A percentile compares a stretch with the other conserved stretches of the same genome.
These are phyloP conservation scores for Carex kokanica DNA, from an alignment of 176 grass and related monocot genomes.

Conservation along the genomic window DNA sequence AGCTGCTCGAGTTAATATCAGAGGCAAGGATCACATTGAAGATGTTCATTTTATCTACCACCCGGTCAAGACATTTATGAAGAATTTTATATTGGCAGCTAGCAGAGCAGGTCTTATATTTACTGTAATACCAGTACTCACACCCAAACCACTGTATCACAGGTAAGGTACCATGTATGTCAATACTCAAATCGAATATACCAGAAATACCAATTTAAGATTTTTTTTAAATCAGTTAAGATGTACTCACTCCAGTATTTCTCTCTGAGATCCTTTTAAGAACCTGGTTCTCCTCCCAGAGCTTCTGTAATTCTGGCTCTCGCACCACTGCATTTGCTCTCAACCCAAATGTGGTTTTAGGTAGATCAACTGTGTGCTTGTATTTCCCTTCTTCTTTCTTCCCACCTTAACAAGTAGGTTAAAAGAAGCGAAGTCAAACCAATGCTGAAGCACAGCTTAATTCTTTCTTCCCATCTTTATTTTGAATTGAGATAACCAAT, in stretches of 20 bases:
- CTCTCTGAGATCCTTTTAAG: constrained; percentile 77
- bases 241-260: constrained; percentile 75
- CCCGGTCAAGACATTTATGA: not conserved
- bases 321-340: constrained; percentile 73
- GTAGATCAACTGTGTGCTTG: constrained; percentile 88
- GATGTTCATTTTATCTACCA: not conserved
- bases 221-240: not conserved
- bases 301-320: constrained; percentile 88
- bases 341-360: constrained; percentile 81
- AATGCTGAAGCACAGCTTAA: not conserved
- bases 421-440: constrained; percentile 5
- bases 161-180: not conserved
- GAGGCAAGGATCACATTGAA: constrained; percentile 3
- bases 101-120: not conserved
- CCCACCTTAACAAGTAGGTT: constrained; percentile 35
- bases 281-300: constrained; percentile 95
- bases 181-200: not conserved
- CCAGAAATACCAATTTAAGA: not conserved
- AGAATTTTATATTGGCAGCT: not conserved
- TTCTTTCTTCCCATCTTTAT: not conserved
- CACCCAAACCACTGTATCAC: not conserved
- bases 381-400: constrained; percentile 89
- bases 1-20: not conserved
- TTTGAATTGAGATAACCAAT: not conserved
- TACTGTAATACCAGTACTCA: not conserved